phyloP scores from a whole-genome alignment of 805 yeast species.

The Spencermartinsiella europaea region DNA sequence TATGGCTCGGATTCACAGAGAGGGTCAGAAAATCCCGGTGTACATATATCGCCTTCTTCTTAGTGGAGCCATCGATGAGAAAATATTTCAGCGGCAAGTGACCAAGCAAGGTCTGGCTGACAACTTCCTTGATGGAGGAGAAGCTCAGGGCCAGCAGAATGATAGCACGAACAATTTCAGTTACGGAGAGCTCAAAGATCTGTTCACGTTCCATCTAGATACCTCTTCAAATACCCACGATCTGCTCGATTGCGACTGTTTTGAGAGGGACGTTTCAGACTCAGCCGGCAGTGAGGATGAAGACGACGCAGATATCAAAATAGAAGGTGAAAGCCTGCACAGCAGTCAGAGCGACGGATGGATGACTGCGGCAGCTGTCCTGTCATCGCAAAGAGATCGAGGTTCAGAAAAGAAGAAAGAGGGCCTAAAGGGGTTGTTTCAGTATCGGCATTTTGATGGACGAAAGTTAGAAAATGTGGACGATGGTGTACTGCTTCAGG shows the following conservation, averaged over 20 bases:
- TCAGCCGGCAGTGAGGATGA: background rate
- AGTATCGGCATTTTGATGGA: conserved; percentile 56
- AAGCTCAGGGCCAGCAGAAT: conserved; percentile 15
- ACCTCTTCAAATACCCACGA: conserved; percentile 23
- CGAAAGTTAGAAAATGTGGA: background rate
- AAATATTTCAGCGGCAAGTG: conserved; percentile 85
- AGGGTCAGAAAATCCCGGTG: conserved; percentile 80
- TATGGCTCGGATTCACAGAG: conserved; percentile 92
- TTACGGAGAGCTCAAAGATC: conserved; percentile 60
- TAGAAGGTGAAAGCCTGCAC: background rate
- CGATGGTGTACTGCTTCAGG: conserved; percentile 15
- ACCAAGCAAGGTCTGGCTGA: conserved; percentile 77
- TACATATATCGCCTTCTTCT: conserved; percentile 77
- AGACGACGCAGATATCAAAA: background rate
- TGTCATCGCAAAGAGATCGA: conserved; percentile 18
- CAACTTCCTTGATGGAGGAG: conserved; percentile 48
- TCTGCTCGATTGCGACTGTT: conserved; percentile 38
- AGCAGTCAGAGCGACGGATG: conserved; percentile 34
- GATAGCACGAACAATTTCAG: conserved; percentile 42
- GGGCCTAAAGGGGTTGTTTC: conserved; percentile 54
- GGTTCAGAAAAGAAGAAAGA: conserved; percentile 25
- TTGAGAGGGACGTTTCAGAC: conserved; percentile 55
- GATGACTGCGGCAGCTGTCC: conserved; percentile 53
- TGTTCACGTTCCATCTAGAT: conserved; percentile 55
- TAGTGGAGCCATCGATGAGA: conserved; percentile 90